These are phyloP conservation scores for Pyronema domesticum DNA, from an alignment of 495 filamentous ascomycete genomes.

Conservation along the genomic window DNA sequence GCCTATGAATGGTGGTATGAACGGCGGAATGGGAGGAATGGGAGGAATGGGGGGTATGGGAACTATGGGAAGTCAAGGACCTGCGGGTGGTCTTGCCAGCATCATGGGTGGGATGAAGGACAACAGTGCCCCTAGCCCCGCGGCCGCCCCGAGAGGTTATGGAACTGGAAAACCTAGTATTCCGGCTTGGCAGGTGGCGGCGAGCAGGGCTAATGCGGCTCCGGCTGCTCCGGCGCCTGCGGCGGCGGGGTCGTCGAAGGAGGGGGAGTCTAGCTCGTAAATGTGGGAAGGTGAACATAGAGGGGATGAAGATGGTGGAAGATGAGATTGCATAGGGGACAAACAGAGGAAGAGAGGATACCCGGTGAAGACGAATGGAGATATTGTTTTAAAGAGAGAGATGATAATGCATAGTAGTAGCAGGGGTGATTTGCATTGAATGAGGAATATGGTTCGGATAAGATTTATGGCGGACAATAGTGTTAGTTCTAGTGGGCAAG, in stretches of 20 bases:
- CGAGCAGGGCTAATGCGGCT: slow-evolving; percentile 28
- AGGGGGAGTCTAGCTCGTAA: no score
- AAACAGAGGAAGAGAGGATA: no score
- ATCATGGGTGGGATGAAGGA: slow-evolving; percentile 12
- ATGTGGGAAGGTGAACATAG: no score
- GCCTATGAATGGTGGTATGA: slow-evolving; percentile 10
- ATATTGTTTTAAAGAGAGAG: slow-evolving; percentile 6
- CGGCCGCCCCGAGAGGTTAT: slow-evolving; percentile 29
- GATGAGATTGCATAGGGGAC: no score
- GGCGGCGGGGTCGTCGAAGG: no score
- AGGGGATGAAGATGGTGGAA: no score
- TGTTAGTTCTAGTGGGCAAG: no score
- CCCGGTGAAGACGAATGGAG: slow-evolving; percentile 10
- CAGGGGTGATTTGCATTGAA: no score
- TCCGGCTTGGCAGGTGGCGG: slow-evolving; percentile 77
- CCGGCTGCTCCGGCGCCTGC: slow-evolving; percentile 10
- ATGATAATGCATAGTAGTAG: no score
- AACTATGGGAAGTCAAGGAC: slow-evolving; percentile 22
- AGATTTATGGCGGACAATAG: no score
- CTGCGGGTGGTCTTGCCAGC: slow-evolving; percentile 21
- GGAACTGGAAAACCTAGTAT: slow-evolving; percentile 46
- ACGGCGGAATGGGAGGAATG: slow-evolving; percentile 13
- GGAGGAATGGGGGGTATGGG: slow-evolving; percentile 25
- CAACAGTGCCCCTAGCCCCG: slow-evolving; percentile 8
- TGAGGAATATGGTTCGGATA: no score